Percentiles rank a stretch among this genome's conserved stretches.
phyloP scores from a whole-genome alignment of 2,329 filamentous ascomycete genomes.

The Dactylellina parvicollis region DNA sequence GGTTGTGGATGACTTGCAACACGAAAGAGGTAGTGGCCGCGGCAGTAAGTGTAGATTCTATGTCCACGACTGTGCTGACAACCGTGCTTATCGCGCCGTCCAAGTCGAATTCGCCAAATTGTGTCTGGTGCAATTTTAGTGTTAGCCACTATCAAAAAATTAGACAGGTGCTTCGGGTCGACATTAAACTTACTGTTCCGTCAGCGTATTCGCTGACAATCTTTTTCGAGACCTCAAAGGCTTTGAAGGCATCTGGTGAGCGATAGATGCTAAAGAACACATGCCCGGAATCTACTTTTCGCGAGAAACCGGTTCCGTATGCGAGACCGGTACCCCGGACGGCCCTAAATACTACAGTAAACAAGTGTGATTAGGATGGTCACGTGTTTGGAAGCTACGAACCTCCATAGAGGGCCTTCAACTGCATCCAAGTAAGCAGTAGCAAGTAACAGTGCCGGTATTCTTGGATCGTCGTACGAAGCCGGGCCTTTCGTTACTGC shows the following conservation, averaged over 20 bases:
- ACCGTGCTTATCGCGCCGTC: constrained; percentile 92
- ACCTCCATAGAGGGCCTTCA: constrained; percentile 88
- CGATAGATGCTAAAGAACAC: constrained; percentile 88
- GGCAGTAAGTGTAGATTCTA: constrained; percentile 83
- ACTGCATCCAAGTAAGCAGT: constrained; percentile 90
- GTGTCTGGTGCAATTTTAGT: constrained; percentile 61
- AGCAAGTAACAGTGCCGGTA: constrained; percentile 87
- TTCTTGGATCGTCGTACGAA: constrained; percentile 77
- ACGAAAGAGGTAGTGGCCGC: constrained; percentile 87
- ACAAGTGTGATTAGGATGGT: neutral
- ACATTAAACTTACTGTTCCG: constrained; percentile 64
- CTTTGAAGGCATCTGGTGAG: constrained; percentile 87
- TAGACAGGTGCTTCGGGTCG: neutral
- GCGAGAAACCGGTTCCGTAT: constrained; percentile 83
- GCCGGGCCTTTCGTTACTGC: constrained; percentile 78
- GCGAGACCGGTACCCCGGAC: constrained; percentile 93
- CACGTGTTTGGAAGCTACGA: neutral
- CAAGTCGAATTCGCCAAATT: constrained; percentile 81
- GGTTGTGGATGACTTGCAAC: constrained; percentile 78
- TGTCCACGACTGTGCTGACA: constrained; percentile 84
- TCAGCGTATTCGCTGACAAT: constrained; percentile 79
- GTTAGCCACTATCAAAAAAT: neutral
- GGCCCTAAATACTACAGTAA: constrained; percentile 64
- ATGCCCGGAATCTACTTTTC: constrained; percentile 80
- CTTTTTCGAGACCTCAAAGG: constrained; percentile 78